Conservation (phyloP, 2,329 filamentous ascomycete genomes). For the Neurospora sp. region DNA sequence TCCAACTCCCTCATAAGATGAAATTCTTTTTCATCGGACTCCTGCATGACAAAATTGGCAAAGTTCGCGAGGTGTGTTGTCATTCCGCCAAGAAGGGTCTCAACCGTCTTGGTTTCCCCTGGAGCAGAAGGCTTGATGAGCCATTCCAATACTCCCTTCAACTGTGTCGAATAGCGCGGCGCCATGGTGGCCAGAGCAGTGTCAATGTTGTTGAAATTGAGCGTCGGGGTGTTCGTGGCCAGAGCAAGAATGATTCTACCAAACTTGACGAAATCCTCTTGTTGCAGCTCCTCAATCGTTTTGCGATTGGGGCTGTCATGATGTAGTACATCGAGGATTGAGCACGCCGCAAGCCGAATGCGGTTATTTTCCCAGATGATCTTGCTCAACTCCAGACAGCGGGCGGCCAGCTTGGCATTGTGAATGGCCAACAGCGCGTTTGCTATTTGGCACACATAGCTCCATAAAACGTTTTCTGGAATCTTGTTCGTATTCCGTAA, state of each 20-base stretch:
- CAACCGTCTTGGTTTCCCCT: slow-evolving; percentile 60
- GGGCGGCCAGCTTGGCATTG: slow-evolving; percentile 66
- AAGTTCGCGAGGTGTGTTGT: slow-evolving; percentile 64
- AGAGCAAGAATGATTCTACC: slow-evolving; percentile 77
- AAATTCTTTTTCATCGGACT: slow-evolving; percentile 62
- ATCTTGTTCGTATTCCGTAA: slow-evolving; percentile 31
- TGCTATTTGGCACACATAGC: slow-evolving; percentile 83
- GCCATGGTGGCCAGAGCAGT: slow-evolving; percentile 64
- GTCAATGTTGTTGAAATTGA: slow-evolving; percentile 49
- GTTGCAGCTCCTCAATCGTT: slow-evolving; percentile 65
- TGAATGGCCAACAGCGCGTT: slow-evolving; percentile 85
- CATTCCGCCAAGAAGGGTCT: slow-evolving; percentile 70
- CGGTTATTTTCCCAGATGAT: slow-evolving; percentile 86
- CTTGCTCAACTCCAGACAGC: slow-evolving; percentile 79
- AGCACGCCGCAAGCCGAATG: slow-evolving; percentile 78
- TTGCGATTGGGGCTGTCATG: slow-evolving; percentile 53
- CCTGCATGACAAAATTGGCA: slow-evolving; percentile 70
- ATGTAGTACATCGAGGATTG: slow-evolving; percentile 80
- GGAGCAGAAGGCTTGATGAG: slow-evolving; percentile 55
- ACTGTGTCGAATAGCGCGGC: slow-evolving; percentile 64
- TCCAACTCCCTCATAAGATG: slow-evolving; percentile 75
- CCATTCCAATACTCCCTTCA: slow-evolving; percentile 75
- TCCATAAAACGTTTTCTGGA: slow-evolving; percentile 73
- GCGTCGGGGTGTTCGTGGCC: slow-evolving; percentile 54
- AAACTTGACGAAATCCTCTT: slow-evolving; percentile 77